These are phyloP conservation scores for Colletotrichum cuscutae DNA, from an alignment of 2,329 filamentous ascomycete genomes.

Conservation along the genomic window DNA sequence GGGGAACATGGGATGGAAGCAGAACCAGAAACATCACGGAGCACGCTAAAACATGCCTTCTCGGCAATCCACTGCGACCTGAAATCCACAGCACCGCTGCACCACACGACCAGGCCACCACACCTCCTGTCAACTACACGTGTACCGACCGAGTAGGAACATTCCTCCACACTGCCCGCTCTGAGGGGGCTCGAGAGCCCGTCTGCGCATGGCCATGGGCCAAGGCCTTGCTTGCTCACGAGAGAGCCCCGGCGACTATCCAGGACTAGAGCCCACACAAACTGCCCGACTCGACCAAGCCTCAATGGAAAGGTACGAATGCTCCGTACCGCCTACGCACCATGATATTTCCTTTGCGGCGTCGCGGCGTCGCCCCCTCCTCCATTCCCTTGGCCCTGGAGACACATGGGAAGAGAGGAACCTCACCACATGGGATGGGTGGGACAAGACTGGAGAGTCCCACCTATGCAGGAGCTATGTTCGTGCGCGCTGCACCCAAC, in stretches of 20 bases:
- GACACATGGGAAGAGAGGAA: conserved; percentile 14
- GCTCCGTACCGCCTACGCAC: no score
- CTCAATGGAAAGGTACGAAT: no score
- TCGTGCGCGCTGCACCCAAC: background rate
- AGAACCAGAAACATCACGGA: conserved; percentile 27
- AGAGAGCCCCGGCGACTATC: conserved; percentile 7
- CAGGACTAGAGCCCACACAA: background rate
- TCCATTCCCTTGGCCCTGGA: background rate
- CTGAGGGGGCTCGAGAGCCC: conserved; percentile 17
- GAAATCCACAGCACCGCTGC: conserved; percentile 8
- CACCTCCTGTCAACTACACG: conserved; percentile 11
- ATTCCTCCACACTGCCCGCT: background rate
- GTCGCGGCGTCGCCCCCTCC: background rate
- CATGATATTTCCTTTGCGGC: background rate
- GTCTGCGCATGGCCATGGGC: background rate
- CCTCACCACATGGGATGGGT: conserved; percentile 1
- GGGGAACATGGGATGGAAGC: background rate
- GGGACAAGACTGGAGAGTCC: background rate
- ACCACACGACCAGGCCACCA: background rate
- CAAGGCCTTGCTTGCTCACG: background rate
- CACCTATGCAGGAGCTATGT: conserved; percentile 9
- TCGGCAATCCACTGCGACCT: conserved; percentile 27
- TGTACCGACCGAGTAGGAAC: no score
- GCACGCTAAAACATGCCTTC: conserved; percentile 31
- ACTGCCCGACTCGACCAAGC: background rate